Evolutionary conservation across 23 red algal species (phyloP), one percentile per base, ranked within the genome.

Genomic region (Gracilaria gracilis): DNA sequence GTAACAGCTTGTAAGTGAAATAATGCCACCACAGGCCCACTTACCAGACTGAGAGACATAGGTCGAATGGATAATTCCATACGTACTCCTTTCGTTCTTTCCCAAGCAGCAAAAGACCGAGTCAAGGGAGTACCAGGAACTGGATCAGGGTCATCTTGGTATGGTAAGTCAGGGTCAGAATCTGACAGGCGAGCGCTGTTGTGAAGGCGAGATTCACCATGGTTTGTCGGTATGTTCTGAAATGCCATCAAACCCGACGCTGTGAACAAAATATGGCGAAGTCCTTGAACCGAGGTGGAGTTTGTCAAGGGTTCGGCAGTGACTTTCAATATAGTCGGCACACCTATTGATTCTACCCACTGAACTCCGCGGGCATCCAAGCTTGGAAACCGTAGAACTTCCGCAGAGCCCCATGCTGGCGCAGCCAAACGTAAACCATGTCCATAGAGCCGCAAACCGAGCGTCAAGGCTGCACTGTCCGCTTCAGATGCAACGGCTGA

Each of bases 181-280:
- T 59, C 39, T 34, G 47, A 36, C 61, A 28, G 40, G 4, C 44
- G 44, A 75, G 36, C 12, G 32, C 66, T 58, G 14, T 87, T 67
- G 21, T 49, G 47, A 58, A 73, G 20, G 37, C 65, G 51, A 50
- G 38, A 21, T 3, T 90, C 74, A 71, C 16, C 24, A 62, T 13
- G 33, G 27, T 49, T 51, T 49, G 72, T 35, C 31, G 79, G 79
- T 29, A 82, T 27, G 46, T 90, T 90, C 39, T 90, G 87, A 81
- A 90, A 90, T 14, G 87, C 87, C 73, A 80, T 80, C 24, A 90
- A 81, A 15, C 87, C 87, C 7, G 87, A 51, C 6, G 81, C 72
- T 8, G 87, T 90, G 77, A 90, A 90, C 57, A 90, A 35, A 49
- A 90, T 74, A 81, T 90, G 87, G n/a, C 87, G 87, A 28, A 90